Conservation (phyloP, 2,329 filamentous ascomycete species). For the Xenoacremonium recifei region DNA sequence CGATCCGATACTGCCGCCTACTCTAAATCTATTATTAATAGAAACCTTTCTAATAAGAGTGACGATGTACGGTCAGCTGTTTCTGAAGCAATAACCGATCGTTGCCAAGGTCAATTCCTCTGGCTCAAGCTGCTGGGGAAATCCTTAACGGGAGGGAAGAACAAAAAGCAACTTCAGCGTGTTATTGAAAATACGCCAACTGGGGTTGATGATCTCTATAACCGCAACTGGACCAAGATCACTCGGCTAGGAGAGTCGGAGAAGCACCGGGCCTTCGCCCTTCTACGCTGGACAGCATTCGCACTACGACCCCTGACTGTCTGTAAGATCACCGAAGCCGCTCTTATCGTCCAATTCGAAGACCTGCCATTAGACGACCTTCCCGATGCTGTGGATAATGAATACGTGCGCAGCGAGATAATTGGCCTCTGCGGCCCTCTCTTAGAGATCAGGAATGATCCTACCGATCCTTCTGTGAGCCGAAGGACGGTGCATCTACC, state of each 20-base stretch:
- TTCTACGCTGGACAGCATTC: conserved; percentile 32
- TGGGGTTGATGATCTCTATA: conserved; percentile 28
- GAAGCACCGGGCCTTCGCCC: conserved; percentile 20
- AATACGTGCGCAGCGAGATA: conserved; percentile 29
- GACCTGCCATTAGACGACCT: conserved; percentile 22
- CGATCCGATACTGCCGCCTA: conserved; percentile 16
- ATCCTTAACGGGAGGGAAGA: conserved; percentile 22
- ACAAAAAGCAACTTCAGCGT: conserved; percentile 25
- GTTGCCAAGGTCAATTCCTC: conserved; percentile 34
- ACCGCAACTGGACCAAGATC: conserved; percentile 29
- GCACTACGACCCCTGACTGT: conserved; percentile 18
- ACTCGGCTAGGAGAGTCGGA: conserved; percentile 8
- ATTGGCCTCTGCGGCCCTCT: conserved; percentile 27
- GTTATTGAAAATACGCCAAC: conserved; percentile 25
- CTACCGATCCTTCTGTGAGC: fast-evolving
- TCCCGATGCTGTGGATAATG: conserved; percentile 24
- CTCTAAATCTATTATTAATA: conserved; percentile 25
- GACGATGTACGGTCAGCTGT: conserved; percentile 13
- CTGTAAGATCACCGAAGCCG: conserved; percentile 22
- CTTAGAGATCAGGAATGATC: conserved; percentile 20
- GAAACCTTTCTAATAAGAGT: conserved; percentile 27
- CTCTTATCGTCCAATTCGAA: conserved; percentile 17
- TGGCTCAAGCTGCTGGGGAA: conserved; percentile 30
- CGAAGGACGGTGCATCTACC: conserved; percentile 11
- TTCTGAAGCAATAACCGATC: conserved; percentile 21